Percentiles rank a stretch among this genome's conserved stretches.
These are phyloP conservation scores for Pseudogymnoascus sp. DNA, from an alignment of 2,329 filamentous ascomycete genomes.

Conservation along the genomic window DNA sequence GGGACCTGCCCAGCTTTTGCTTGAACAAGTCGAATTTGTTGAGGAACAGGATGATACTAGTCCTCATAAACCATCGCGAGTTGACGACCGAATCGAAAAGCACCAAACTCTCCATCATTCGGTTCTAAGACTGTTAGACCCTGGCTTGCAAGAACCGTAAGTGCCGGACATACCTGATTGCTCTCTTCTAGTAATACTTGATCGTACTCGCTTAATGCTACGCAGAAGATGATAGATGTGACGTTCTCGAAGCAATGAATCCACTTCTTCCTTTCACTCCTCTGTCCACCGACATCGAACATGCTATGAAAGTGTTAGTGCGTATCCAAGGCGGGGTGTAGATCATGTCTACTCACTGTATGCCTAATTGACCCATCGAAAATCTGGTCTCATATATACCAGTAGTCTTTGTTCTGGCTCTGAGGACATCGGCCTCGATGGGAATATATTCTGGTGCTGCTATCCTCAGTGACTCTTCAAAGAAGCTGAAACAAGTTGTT, in stretches of 20 bases:
- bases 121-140: constrained; percentile 57
- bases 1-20: constrained; percentile 82
- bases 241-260: constrained; percentile 99
- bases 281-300: constrained; percentile 97
- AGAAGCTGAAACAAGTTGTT: constrained; percentile 64
- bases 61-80: constrained; percentile 98
- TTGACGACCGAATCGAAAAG: constrained; percentile 98
- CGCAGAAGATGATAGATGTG: constrained; percentile 98
- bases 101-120: constrained; percentile 97
- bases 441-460: constrained; percentile 79
- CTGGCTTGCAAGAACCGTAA: neutral
- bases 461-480: constrained; percentile 85
- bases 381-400: constrained; percentile 99
- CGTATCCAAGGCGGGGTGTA: neutral
- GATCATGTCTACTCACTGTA: constrained; percentile 65
- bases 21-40: constrained; percentile 99
- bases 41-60: constrained; percentile 95
- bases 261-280: constrained; percentile 99
- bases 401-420: constrained; percentile 94
- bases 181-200: constrained; percentile 95
- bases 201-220: constrained; percentile 96
- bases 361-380: constrained; percentile 96
- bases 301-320: constrained; percentile 54
- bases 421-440: constrained; percentile 87
- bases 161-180: constrained; percentile 65